Conservation (phyloP, 2,329 filamentous ascomycete species). For the Fusarium brevicatenulatum region DNA sequence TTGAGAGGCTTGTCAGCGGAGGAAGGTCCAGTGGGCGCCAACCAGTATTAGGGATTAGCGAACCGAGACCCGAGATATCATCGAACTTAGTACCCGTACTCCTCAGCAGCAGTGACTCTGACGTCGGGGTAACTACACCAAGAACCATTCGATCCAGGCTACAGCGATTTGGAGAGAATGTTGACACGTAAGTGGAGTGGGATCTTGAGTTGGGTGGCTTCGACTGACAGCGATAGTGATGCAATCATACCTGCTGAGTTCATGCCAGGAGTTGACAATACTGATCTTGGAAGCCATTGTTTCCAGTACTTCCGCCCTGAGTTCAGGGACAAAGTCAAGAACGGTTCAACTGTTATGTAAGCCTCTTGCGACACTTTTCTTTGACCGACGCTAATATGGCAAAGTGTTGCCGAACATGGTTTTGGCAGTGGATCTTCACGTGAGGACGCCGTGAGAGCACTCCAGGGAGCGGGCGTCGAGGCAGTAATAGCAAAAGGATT, state of each 20-base stretch:
- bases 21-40: not conserved
- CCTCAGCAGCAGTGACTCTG: not conserved
- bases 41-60: not conserved
- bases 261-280: slow-evolving; percentile 32
- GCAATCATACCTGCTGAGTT: slow-evolving; percentile 19
- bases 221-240: not conserved
- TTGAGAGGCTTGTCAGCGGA: not conserved
- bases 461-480: slow-evolving; percentile 16
- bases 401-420: not conserved
- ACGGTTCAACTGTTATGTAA: slow-evolving; percentile 17
- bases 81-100: not conserved
- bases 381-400: not conserved
- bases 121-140: fast-evolving
- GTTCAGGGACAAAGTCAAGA: slow-evolving; percentile 22
- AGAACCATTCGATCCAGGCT: not conserved
- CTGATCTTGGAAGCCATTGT: slow-evolving; percentile 36
- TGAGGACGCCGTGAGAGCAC: slow-evolving; percentile 25
- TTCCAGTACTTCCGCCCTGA: slow-evolving; percentile 32
- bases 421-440: slow-evolving; percentile 11
- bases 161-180: not conserved
- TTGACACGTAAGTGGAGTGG: not conserved
- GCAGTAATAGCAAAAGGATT: slow-evolving; percentile 32
- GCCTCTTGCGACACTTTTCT: fast-evolving
- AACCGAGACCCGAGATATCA: not conserved
- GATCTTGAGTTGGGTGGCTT: no score